phyloP scores from a whole-genome alignment of 257 asterid genomes.

The Plectranthus barbatus region DNA sequence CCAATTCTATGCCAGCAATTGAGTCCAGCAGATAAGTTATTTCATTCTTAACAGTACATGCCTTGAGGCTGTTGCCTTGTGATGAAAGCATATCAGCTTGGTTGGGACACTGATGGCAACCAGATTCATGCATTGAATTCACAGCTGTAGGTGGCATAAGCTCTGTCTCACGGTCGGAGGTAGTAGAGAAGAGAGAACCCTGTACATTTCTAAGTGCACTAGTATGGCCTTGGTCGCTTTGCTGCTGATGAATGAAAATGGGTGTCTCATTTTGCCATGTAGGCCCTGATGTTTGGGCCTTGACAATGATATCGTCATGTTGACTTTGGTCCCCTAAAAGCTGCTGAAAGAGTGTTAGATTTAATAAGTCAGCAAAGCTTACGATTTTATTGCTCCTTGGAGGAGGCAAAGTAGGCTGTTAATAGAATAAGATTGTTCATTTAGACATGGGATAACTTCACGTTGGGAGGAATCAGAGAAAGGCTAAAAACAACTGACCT shows the following conservation, averaged over 20 bases:
- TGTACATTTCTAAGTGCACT: constrained; percentile 11
- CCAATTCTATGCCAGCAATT: constrained; percentile 51
- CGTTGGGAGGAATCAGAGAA: constrained; percentile 21
- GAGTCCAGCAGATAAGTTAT: constrained; percentile 43
- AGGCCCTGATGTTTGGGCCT: constrained; percentile 16
- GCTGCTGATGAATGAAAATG: constrained; percentile 16
- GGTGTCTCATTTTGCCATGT: constrained; percentile 23
- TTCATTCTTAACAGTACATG: constrained; percentile 39
- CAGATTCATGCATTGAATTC: constrained; percentile 14
- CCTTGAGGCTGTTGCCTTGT: constrained; percentile 36
- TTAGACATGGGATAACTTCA: constrained; percentile 19
- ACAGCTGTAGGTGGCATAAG: constrained; percentile 10
- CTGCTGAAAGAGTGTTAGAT: constrained; percentile 24
- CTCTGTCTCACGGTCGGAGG: constrained; percentile 11
- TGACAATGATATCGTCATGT: constrained; percentile 23
- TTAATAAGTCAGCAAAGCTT: constrained; percentile 17
- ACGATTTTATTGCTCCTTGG: constrained; percentile 17
- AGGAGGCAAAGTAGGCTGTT: constrained; percentile 20
- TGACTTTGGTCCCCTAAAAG: constrained; percentile 21
- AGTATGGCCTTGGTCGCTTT: constrained; percentile 24
- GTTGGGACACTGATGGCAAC: constrained; percentile 16
- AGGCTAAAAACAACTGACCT: constrained; percentile 23
- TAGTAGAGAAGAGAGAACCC: constrained; percentile 20
- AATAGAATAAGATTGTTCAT: constrained; percentile 16
- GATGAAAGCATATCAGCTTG: constrained; percentile 29